Conservation (phyloP, 148 eudicot species). For the Suaeda aralocaspica region DNA sequence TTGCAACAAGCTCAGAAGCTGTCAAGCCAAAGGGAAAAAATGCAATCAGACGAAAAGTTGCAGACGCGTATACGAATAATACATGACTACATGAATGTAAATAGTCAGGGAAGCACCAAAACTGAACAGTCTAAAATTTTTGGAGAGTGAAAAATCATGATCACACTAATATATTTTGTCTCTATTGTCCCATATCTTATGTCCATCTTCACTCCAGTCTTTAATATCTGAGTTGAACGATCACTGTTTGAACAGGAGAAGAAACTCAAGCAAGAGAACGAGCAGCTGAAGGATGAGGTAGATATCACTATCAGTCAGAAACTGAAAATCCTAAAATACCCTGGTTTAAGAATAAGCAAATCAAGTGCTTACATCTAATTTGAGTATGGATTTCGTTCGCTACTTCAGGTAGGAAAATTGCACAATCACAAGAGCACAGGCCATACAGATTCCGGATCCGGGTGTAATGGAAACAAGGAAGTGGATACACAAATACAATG, state of each 20-base stretch:
- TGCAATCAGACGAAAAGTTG: too few species aligned
- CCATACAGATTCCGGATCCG: neutral
- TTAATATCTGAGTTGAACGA: too few species aligned
- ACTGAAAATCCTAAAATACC: neutral
- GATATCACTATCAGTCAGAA: neutral
- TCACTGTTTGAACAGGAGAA: constrained; percentile 19
- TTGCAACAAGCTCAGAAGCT: too few species aligned
- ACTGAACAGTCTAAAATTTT: too few species aligned
- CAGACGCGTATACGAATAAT: too few species aligned
- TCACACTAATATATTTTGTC: too few species aligned
- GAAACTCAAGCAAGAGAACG: constrained; percentile 24
- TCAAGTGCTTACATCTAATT: neutral
- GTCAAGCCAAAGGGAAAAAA: too few species aligned
- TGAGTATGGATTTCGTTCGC: too few species aligned
- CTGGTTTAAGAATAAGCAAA: neutral
- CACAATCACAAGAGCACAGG: neutral
- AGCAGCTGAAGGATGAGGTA: constrained; percentile 27
- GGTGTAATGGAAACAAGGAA: neutral
- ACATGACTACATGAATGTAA: too few species aligned
- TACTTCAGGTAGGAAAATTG: constrained; percentile 20
- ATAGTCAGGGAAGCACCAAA: too few species aligned
- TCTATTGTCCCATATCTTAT: neutral
- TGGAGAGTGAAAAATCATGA: too few species aligned
- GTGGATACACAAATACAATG: neutral
- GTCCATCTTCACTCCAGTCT: neutral